A percentile compares a stretch with the other conserved stretches of the same genome.
Conservation (phyloP, 2,329 filamentous ascomycete species). For the Ilyonectria destructans region DNA sequence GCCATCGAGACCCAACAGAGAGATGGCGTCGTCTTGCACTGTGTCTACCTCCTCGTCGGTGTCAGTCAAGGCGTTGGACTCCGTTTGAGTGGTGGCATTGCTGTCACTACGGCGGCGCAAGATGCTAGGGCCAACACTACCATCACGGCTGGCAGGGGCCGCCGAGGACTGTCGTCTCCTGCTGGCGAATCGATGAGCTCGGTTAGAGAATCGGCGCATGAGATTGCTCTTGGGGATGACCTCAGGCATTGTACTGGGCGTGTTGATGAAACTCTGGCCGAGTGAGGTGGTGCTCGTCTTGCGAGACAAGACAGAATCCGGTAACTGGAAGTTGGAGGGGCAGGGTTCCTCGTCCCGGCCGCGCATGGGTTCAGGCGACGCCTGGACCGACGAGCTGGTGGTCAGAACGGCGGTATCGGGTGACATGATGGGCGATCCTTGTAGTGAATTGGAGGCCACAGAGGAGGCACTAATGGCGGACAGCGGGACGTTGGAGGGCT, state of each 20-base stretch:
- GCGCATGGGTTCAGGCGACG: slow-evolving; percentile 76
- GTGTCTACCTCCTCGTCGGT: slow-evolving; percentile 66
- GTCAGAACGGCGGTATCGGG: slow-evolving; percentile 68
- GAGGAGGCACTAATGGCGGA: slow-evolving; percentile 73
- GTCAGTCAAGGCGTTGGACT: slow-evolving; percentile 64
- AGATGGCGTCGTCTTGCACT: slow-evolving; percentile 52
- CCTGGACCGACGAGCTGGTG: slow-evolving; percentile 76
- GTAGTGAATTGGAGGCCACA: slow-evolving; percentile 68
- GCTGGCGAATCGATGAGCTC: slow-evolving; percentile 78
- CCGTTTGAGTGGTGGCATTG: slow-evolving; percentile 78
- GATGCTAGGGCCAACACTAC: slow-evolving; percentile 91
- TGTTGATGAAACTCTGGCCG: slow-evolving; percentile 71
- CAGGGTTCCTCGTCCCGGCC: slow-evolving; percentile 70
- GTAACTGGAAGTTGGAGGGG: slow-evolving; percentile 75
- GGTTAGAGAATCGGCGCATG: slow-evolving; percentile 89
- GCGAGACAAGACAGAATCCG: slow-evolving; percentile 78
- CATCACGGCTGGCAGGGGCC: slow-evolving; percentile 83
- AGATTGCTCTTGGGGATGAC: slow-evolving; percentile 68
- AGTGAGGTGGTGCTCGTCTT: slow-evolving; percentile 76
- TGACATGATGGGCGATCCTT: slow-evolving; percentile 72
- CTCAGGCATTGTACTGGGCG: slow-evolving; percentile 71
- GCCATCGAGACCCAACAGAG: slow-evolving; percentile 61
- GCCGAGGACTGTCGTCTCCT: slow-evolving; percentile 85
- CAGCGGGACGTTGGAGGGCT: slow-evolving; percentile 60
- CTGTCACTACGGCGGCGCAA: slow-evolving; percentile 92